Evolutionary conservation across 352 stramenopile genomes (phyloP).

Genomic region (Globisporangium paroecandrum): DNA sequence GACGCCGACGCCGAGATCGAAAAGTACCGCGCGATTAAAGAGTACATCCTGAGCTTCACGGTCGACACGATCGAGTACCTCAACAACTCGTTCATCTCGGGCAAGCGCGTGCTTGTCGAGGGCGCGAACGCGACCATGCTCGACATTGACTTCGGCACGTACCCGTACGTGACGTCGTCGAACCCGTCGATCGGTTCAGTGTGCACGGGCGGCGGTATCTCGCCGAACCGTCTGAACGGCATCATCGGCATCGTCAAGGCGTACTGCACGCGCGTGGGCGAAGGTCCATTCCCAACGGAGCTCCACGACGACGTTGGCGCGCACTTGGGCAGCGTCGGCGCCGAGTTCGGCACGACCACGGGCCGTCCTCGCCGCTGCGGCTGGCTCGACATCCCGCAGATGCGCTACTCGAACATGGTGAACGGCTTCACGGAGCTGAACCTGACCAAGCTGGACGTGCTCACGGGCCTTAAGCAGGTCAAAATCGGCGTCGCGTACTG

Average conservation of each 20-base stretch:
- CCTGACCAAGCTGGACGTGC: conserved; percentile 99
- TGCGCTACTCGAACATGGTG: conserved; percentile 92
- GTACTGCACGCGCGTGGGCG: conserved; percentile 98
- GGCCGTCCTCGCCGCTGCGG: conserved; percentile 96
- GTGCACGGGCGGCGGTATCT: conserved; percentile 95
- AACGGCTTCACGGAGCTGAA: conserved; percentile 98
- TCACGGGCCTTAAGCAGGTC: conserved; percentile 95
- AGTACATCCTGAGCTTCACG: conserved; percentile 86
- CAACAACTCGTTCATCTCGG: conserved; percentile 94
- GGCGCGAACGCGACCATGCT: conserved; percentile 99
- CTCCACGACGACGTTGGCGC: conserved; percentile 89
- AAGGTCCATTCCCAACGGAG: conserved; percentile 99
- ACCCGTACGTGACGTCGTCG: conserved; percentile 99
- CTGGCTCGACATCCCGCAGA: conserved; percentile 98
- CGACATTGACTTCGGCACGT: conserved; percentile 99
- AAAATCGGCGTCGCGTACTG: conserved; percentile 96
- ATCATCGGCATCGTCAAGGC: conserved; percentile 99
- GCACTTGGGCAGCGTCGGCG: conserved; percentile 90
- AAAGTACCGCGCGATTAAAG: conserved; percentile 75
- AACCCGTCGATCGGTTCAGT: conserved; percentile 98
- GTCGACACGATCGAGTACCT: conserved; percentile 96
- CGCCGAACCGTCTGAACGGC: conserved; percentile 87
- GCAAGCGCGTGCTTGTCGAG: conserved; percentile 98
- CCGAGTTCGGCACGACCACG: conserved; percentile 98
- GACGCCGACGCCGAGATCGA: conserved; percentile 87